These are phyloP conservation scores for Colletotrichum chlorophyti DNA, from an alignment of 2,329 filamentous ascomycete genomes.

Conservation along the genomic window DNA sequence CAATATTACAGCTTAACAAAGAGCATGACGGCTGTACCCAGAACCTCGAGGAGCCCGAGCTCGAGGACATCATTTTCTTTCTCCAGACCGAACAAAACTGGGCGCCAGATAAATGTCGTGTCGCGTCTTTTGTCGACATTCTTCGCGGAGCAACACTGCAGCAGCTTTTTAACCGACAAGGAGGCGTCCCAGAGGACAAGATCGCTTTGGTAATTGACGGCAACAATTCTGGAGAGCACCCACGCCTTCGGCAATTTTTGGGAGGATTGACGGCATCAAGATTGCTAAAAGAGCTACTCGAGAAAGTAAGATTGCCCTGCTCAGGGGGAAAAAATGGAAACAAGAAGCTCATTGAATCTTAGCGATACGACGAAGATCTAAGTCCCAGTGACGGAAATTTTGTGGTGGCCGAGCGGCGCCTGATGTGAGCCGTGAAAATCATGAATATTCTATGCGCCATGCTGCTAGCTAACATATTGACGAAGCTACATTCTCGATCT, in stretches of 20 bases:
- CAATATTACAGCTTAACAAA: background rate
- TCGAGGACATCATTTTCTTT: background rate
- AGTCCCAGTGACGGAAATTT: background rate
- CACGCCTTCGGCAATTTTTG: background rate
- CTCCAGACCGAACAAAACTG: background rate
- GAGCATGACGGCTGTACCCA: no score
- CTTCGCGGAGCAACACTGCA: background rate
- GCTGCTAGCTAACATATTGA: background rate
- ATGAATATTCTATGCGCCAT: no score
- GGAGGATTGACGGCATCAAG: background rate
- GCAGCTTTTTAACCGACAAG: background rate
- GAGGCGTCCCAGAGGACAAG: background rate
- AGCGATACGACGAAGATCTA: background rate
- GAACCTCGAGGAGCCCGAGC: background rate
- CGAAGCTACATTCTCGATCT: no score
- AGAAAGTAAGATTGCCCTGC: background rate
- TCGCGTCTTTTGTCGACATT: background rate
- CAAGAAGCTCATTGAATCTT: no score
- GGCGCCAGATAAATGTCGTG: background rate
- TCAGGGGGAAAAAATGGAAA: no score
- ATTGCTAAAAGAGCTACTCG: background rate
- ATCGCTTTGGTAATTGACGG: background rate
- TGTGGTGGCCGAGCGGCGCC: background rate
- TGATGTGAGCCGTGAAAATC: background rate
- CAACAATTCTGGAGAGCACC: fast-evolving